phyloP scores from a whole-genome alignment of 1,284 basidiomycete genomes.

The Marasmius oreades region DNA sequence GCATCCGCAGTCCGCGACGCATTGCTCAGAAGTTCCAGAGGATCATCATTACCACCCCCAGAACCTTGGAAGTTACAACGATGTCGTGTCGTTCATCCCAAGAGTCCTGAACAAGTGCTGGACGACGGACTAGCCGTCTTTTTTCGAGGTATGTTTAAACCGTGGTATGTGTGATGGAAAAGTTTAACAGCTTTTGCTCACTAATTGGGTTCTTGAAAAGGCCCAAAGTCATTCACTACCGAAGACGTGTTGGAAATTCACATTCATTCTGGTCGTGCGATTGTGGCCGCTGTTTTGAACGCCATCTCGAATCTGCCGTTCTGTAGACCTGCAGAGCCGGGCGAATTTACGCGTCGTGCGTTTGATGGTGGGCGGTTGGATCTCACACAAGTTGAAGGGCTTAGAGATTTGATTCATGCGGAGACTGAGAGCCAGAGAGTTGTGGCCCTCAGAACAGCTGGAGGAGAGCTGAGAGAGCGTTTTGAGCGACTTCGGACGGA shows the following conservation, averaged over 20 bases:
- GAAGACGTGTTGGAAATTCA: constrained; percentile 85
- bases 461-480: constrained; percentile 51
- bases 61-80: constrained; percentile 67
- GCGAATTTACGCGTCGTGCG: constrained; percentile 85
- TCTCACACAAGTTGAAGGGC: constrained; percentile 80
- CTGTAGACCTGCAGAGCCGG: constrained; percentile 75
- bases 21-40: constrained; percentile 40
- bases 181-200: neutral
- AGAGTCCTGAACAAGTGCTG: constrained; percentile 50
- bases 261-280: constrained; percentile 82
- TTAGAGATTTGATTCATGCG: constrained; percentile 81
- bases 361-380: constrained; percentile 79
- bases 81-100: constrained; percentile 67
- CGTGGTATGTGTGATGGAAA: neutral
- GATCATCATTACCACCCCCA: constrained; percentile 22
- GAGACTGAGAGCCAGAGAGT: constrained; percentile 81
- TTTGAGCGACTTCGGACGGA: constrained; percentile 63
- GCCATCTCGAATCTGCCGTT: constrained; percentile 58
- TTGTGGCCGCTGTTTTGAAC: constrained; percentile 64
- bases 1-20: constrained; percentile 54
- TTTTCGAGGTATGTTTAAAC: constrained; percentile 62
- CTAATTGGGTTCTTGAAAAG: constrained; percentile 29
- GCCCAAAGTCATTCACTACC: constrained; percentile 75
- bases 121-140: constrained; percentile 82
- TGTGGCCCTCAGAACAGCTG: constrained; percentile 65